Percentiles rank a stretch among this genome's conserved stretches.
Conservation (phyloP, 345 rosid species). For the Lenwebbia sp. region DNA sequence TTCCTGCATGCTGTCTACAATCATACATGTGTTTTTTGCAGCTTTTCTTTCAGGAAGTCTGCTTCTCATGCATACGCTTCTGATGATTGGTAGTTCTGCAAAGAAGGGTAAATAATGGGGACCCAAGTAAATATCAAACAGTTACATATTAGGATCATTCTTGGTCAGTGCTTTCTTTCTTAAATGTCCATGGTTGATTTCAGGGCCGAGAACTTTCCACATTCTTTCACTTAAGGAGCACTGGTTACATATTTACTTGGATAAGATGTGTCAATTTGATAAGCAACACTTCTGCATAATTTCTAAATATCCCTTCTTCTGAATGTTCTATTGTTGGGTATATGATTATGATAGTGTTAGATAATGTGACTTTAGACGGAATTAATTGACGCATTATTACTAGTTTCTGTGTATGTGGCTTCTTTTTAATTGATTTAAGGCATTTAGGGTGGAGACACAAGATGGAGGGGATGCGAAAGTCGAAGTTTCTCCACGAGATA, state of each 20-base stretch:
- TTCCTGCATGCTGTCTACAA: neutral
- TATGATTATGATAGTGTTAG: neutral
- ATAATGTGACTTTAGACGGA: neutral
- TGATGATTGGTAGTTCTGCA: neutral
- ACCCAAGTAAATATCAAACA: neutral
- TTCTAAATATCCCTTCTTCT: neutral
- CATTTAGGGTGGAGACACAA: constrained; percentile 92
- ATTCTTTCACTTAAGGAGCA: neutral
- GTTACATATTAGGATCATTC: neutral
- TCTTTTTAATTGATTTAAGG: constrained; percentile 2
- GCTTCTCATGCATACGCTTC: neutral
- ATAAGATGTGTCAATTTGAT: neutral
- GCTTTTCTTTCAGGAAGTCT: neutral
- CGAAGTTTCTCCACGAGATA: constrained; percentile 95
- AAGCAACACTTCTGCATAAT: neutral
- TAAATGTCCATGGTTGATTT: neutral
- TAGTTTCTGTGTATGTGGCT: neutral
- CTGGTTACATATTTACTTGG: neutral
- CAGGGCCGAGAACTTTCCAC: neutral
- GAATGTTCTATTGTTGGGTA: neutral
- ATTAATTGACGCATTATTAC: neutral
- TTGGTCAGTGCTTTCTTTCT: neutral
- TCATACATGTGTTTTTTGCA: neutral
- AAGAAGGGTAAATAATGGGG: neutral
- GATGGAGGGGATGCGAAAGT: constrained; percentile 95